A percentile compares a stretch with the other conserved stretches of the same genome.
phyloP scores from a whole-genome alignment of 768 basidiomycete species.

The Collybiopsis luxurians region DNA sequence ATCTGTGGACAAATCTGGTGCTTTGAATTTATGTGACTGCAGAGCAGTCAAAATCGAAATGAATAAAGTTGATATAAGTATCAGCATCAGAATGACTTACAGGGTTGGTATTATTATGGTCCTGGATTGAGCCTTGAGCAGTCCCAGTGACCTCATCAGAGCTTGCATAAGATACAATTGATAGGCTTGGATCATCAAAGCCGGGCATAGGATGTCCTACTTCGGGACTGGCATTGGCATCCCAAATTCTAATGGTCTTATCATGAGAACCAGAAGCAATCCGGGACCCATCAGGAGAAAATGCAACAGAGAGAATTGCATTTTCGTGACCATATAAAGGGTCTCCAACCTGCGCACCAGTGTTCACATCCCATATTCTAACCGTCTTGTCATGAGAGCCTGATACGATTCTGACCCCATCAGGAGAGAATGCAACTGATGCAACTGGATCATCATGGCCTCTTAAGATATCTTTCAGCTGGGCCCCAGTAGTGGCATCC shows the following conservation, averaged over 20 bases:
- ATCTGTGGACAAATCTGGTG: too few relatives aligned
- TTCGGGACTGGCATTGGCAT: not conserved
- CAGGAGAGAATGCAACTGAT: not conserved
- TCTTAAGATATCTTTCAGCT: too few relatives aligned
- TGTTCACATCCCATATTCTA: not conserved
- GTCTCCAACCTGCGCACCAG: not conserved
- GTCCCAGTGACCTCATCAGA: too few relatives aligned
- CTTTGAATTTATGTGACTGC: too few relatives aligned
- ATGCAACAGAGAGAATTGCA: not conserved
- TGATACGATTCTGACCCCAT: not conserved
- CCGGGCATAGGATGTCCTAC: not conserved
- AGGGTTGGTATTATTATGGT: too few relatives aligned
- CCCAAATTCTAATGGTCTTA: not conserved
- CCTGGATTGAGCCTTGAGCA: too few relatives aligned
- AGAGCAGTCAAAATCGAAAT: too few relatives aligned
- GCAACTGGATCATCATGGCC: not conserved
- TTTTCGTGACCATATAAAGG: not conserved
- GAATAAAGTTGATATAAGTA: too few relatives aligned
- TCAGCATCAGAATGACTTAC: too few relatives aligned
- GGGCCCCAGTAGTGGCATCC: too few relatives aligned
- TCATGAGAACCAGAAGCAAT: not conserved
- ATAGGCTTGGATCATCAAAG: too few relatives aligned
- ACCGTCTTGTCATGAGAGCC: not conserved
- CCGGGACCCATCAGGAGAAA: not conserved
- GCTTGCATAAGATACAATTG: too few relatives aligned